phyloP scores from a whole-genome alignment of 768 basidiomycete genomes.

The Tylopilus subfusipes region DNA sequence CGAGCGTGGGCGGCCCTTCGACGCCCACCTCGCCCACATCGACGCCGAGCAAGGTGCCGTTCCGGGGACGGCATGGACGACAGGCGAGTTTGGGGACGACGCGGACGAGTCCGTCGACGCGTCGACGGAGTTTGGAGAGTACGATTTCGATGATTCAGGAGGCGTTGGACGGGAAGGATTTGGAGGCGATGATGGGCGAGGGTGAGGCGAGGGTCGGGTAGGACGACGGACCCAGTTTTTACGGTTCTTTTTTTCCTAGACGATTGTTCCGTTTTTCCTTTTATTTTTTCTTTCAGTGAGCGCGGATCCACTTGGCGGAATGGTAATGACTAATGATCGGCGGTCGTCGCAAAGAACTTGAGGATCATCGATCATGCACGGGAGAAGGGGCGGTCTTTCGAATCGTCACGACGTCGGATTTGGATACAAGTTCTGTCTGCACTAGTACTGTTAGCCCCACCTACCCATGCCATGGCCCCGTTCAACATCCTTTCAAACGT shows the following conservation, averaged over 20 bases:
- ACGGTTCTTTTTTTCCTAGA: too few relatives aligned
- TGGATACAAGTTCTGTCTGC: neutral
- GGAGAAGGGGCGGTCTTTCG: too few relatives aligned
- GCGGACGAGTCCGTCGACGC: slow-evolving; percentile 84
- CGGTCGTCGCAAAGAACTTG: neutral
- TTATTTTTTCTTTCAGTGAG: neutral
- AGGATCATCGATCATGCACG: too few relatives aligned
- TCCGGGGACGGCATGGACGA: slow-evolving; percentile 57
- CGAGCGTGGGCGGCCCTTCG: slow-evolving; percentile 17
- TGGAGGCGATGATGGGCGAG: slow-evolving; percentile 22
- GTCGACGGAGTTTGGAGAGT: slow-evolving; percentile 89
- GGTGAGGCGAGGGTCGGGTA: neutral
- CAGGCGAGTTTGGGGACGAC: slow-evolving; percentile 82
- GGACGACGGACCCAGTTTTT: too few relatives aligned
- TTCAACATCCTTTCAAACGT: too few relatives aligned
- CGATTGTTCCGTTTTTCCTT: too few relatives aligned
- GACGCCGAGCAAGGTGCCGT: slow-evolving; percentile 47
- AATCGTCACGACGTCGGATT: too few relatives aligned
- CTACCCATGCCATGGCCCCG: too few relatives aligned
- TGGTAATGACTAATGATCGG: neutral
- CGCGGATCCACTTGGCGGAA: neutral
- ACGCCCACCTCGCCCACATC: slow-evolving; percentile 38
- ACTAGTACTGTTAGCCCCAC: too few relatives aligned
- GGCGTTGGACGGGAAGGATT: slow-evolving; percentile 74
- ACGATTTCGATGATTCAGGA: slow-evolving; percentile 95